Conservation (phyloP, 768 basidiomycete genomes). For the Phylloporus scabripes region DNA sequence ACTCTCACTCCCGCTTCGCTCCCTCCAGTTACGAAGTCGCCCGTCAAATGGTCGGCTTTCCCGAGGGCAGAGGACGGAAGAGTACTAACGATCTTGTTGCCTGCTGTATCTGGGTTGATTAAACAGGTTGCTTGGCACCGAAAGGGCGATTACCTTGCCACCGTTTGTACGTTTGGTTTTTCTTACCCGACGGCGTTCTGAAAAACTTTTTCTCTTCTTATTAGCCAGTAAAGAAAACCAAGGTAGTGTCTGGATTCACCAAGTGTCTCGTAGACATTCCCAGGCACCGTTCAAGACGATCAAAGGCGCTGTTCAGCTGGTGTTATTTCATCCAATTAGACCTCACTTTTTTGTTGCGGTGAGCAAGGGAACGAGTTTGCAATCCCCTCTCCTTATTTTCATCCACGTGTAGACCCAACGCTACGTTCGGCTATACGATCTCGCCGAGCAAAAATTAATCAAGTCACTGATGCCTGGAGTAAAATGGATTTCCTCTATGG, state of each 20-base stretch:
- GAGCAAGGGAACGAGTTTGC: constrained; percentile 30
- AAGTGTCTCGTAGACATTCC: constrained; percentile 87
- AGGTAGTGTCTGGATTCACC: constrained; percentile 92
- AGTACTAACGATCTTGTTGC: constrained; percentile 57
- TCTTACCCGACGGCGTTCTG: constrained; percentile 6
- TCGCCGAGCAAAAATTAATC: constrained; percentile 87
- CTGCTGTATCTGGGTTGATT: constrained; percentile 60
- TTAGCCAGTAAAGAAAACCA: constrained; percentile 64
- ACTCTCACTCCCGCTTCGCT: constrained; percentile 60
- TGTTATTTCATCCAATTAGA: constrained; percentile 90
- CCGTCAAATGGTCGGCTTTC: constrained; percentile 65
- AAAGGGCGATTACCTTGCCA: constrained; percentile 91
- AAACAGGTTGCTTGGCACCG: constrained; percentile 90
- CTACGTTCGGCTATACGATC: constrained; percentile 92
- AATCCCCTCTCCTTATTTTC: constrained; percentile 9
- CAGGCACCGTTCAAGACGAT: constrained; percentile 98
- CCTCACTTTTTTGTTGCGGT: constrained; percentile 98
- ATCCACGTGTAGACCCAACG: constrained; percentile 77
- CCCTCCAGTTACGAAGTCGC: constrained; percentile 55
- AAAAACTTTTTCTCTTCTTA: constrained; percentile 1
- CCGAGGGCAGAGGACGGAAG: constrained; percentile 44
- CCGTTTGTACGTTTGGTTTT: constrained; percentile 70
- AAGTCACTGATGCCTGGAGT: constrained; percentile 95
- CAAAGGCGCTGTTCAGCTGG: constrained; percentile 84
- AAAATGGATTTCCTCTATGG: constrained; percentile 96